Conservation (phyloP, 2,329 filamentous ascomycete genomes). For the Fusarium scirpi region DNA sequence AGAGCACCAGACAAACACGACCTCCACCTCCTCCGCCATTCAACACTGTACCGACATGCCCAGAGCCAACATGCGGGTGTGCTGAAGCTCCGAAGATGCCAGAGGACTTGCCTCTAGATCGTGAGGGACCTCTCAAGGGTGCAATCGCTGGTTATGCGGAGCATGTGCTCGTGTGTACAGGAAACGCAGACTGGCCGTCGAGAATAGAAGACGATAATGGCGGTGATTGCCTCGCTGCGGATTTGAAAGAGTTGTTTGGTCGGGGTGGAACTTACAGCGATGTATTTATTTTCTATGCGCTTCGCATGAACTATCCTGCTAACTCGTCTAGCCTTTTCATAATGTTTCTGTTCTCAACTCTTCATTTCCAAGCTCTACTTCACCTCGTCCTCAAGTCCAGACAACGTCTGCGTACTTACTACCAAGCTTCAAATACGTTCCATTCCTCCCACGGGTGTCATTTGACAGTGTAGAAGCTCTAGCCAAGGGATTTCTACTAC, state of each 20-base stretch:
- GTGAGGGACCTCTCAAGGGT: conserved; percentile 75
- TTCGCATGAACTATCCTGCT: conserved; percentile 53
- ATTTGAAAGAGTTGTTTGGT: conserved; percentile 77
- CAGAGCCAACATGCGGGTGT: conserved; percentile 81
- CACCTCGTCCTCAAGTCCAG: conserved; percentile 58
- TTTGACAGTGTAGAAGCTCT: conserved; percentile 67
- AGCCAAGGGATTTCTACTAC: conserved; percentile 75
- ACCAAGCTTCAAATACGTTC: conserved; percentile 85
- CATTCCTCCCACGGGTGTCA: conserved; percentile 73
- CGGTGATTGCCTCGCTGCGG: conserved; percentile 74
- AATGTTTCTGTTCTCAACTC: conserved; percentile 82
- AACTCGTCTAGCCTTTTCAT: conserved; percentile 78
- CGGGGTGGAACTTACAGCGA: conserved; percentile 74
- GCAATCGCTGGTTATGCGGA: conserved; percentile 83
- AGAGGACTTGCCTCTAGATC: conserved; percentile 79
- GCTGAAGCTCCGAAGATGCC: conserved; percentile 74
- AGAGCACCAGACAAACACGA: conserved; percentile 30
- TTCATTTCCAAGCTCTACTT: conserved; percentile 74
- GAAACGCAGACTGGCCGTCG: conserved; percentile 82
- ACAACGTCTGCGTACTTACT: conserved; percentile 79
- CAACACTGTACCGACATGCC: conserved; percentile 69
- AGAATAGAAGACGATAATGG: conserved; percentile 85
- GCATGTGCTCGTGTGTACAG: conserved; percentile 87
- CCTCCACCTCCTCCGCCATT: conserved; percentile 51
- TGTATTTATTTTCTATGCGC: conserved; percentile 58